phyloP scores from a whole-genome alignment of 495 filamentous ascomycete genomes.

The Pyrenula massariospora region DNA sequence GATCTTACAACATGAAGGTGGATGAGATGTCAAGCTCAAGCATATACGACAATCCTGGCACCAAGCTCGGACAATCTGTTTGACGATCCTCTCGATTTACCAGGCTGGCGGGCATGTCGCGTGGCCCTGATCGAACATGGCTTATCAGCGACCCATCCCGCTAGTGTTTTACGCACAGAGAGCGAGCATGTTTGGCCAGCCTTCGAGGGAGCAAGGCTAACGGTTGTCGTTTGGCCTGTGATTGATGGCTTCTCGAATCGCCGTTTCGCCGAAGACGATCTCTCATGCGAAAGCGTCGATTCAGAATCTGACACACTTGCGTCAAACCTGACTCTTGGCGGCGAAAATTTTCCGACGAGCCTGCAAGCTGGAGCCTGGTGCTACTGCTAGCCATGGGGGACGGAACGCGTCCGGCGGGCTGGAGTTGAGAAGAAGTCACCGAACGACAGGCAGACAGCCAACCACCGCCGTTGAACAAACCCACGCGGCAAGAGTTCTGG shows the following conservation, averaged over 20 bases:
- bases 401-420: too few species aligned
- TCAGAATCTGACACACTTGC: not conserved
- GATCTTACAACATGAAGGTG: not conserved
- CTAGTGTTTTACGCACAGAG: not conserved
- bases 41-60: not conserved
- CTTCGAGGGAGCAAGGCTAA: not conserved
- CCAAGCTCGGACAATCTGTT: not conserved
- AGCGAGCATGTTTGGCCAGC: not conserved
- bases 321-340: not conserved
- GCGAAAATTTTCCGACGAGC: not conserved
- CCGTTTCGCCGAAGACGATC: not conserved
- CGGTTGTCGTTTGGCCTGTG: not conserved
- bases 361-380: too few species aligned
- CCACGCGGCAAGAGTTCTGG: not conserved
- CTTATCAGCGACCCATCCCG: not conserved
- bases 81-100: not conserved
- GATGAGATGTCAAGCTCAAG: not conserved
- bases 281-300: not conserved
- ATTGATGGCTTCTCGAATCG: not conserved
- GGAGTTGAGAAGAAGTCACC: too few species aligned
- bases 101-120: not conserved
- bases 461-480: too few species aligned
- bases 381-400: not conserved
- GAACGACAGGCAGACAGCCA: too few species aligned
- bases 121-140: not conserved